Evolutionary conservation across 257 asterid species (phyloP).

Genomic region (Rubia yunnanensis): DNA sequence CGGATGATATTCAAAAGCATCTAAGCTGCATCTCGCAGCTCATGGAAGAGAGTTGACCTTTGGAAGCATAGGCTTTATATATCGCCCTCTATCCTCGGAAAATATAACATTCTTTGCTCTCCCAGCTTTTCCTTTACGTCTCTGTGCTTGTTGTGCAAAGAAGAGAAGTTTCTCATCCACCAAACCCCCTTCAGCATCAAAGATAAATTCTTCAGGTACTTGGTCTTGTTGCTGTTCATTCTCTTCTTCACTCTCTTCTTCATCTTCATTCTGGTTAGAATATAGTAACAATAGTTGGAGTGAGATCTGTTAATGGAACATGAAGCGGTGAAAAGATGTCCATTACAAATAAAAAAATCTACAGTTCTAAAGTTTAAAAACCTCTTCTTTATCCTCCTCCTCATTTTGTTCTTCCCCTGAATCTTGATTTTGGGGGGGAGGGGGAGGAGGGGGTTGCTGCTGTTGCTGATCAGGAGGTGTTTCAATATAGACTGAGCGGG

Average conservation of each 20-base stretch:
- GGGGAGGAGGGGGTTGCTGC: constrained; percentile 65
- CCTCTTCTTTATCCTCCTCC: constrained; percentile 53
- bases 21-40: not conserved
- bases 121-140: constrained; percentile 88
- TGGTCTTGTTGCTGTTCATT: constrained; percentile 86
- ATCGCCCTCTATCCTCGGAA: constrained; percentile 96
- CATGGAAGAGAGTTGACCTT: constrained; percentile 41
- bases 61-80: constrained; percentile 97
- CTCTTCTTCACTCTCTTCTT: constrained; percentile 69
- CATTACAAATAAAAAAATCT: not conserved
- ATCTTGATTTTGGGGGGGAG: constrained; percentile 81
- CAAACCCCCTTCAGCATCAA: constrained; percentile 93
- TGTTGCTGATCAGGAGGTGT: constrained; percentile 59
- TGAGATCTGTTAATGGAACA: not conserved
- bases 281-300: not conserved
- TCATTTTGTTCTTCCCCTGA: constrained; percentile 65
- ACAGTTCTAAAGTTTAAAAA: constrained; percentile 7
- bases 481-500: constrained; percentile 61
- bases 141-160: constrained; percentile 97
- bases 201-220: constrained; percentile 91
- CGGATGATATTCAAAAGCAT: not conserved
- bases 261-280: constrained; percentile 53
- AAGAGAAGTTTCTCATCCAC: constrained; percentile 97
- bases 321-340: not conserved
- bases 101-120: constrained; percentile 93